Conservation (phyloP, 2,329 filamentous ascomycete species). For the Colletotrichum karsti region DNA sequence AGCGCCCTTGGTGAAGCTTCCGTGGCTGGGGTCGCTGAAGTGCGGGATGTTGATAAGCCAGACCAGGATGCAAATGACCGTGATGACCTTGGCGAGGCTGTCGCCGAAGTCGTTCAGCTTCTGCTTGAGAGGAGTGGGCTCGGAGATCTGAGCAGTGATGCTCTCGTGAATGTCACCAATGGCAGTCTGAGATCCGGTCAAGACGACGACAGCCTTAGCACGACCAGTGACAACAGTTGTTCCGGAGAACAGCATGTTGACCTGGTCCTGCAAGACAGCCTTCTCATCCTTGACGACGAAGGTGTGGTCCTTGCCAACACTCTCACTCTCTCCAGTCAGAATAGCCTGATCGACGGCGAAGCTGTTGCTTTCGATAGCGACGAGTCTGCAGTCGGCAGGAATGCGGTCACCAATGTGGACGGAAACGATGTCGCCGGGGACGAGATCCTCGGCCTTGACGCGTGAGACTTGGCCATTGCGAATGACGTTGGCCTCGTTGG, state of each 20-base stretch:
- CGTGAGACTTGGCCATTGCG: slow-evolving; percentile 83
- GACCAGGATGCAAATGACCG: slow-evolving; percentile 93
- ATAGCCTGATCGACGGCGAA: slow-evolving; percentile 98
- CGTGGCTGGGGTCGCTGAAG: slow-evolving; percentile 94
- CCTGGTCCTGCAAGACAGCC: slow-evolving; percentile 96
- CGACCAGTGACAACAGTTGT: slow-evolving; percentile 96
- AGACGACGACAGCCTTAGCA: slow-evolving; percentile 87
- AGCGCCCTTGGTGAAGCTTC: slow-evolving; percentile 93
- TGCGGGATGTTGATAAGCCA: slow-evolving; percentile 99
- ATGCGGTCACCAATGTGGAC: slow-evolving; percentile 92
- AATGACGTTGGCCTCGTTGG: slow-evolving; percentile 94
- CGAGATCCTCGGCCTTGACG: slow-evolving; percentile 95
- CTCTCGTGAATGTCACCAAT: slow-evolving; percentile 99
- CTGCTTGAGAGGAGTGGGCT: slow-evolving; percentile 96
- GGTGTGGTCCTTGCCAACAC: slow-evolving; percentile 83
- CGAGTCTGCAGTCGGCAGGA: slow-evolving; percentile 90
- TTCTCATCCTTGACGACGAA: slow-evolving; percentile 76
- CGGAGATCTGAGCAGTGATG: slow-evolving; percentile 97
- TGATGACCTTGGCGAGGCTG: slow-evolving; percentile 95
- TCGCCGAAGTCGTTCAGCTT: slow-evolving; percentile 99
- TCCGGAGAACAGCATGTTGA: slow-evolving; percentile 98
- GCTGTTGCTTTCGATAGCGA: slow-evolving; percentile 95
- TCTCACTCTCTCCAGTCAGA: slow-evolving; percentile 96
- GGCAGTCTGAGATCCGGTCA: slow-evolving; percentile 89
- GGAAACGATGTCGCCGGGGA: slow-evolving; percentile 91